These are phyloP conservation scores for Phialophora tarda DNA, from an alignment of 2,329 filamentous ascomycete genomes.

Conservation along the genomic window DNA sequence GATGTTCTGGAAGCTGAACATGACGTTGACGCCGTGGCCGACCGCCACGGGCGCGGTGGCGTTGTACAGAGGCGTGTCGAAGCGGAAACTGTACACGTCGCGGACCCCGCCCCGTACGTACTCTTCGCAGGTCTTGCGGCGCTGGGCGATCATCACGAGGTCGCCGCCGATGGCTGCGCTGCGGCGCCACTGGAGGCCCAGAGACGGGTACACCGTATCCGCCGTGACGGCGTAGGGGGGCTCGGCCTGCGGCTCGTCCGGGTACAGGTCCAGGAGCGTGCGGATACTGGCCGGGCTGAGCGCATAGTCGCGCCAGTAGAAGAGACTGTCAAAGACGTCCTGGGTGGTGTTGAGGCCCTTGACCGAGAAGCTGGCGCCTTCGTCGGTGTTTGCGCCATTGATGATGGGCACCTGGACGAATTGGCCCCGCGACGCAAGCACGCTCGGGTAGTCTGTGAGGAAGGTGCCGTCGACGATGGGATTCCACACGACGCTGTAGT, in stretches of 20 bases:
- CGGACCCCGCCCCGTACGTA: too few relatives aligned
- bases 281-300: not conserved
- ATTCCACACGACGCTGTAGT: not conserved
- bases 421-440: not conserved
- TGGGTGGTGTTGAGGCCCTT: not conserved
- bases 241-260: not conserved
- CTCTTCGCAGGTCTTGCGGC: too few relatives aligned
- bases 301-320: not conserved
- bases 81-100: too few relatives aligned
- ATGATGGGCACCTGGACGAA: not conserved
- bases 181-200: not conserved
- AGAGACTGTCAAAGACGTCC: not conserved
- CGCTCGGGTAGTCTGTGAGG: not conserved
- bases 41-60: too few relatives aligned
- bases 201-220: not conserved
- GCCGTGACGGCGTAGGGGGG: not conserved
- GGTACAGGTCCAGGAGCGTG: not conserved
- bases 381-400: conserved; percentile 1
- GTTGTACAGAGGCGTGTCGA: too few relatives aligned
- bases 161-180: not conserved
- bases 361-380: not conserved
- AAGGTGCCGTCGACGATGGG: not conserved
- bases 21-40: too few relatives aligned
- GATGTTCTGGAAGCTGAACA: too few relatives aligned
- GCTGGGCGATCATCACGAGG: not conserved